Evolutionary conservation across 2,329 filamentous ascomycete genomes (phyloP).

Genomic region (Paecilomyces fulvus): DNA sequence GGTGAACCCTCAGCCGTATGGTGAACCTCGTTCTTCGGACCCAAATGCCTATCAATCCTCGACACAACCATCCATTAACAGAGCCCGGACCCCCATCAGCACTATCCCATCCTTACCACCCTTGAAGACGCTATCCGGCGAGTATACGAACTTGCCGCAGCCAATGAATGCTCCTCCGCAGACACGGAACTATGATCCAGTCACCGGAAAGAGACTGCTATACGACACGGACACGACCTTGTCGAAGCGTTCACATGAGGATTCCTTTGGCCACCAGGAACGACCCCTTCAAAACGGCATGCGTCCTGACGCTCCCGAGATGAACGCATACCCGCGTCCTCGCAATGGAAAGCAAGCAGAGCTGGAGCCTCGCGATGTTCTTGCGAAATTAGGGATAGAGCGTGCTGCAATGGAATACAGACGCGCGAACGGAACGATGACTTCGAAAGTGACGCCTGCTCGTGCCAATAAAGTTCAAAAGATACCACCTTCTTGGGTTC

Average conservation of each 20-base stretch:
- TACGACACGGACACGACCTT: constrained; percentile 22
- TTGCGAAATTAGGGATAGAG: background rate
- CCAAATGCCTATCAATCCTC: constrained; percentile 34
- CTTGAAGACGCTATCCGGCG: constrained; percentile 24
- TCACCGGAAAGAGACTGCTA: constrained; percentile 18
- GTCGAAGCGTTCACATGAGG: constrained; percentile 29
- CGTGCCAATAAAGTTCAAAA: background rate
- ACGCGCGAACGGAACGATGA: constrained; percentile 26
- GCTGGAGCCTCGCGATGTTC: background rate
- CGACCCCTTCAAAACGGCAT: constrained; percentile 36
- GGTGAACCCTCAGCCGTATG: constrained; percentile 18
- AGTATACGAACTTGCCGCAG: constrained; percentile 15
- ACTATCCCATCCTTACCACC: constrained; percentile 25
- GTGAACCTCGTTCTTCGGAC: constrained; percentile 29
- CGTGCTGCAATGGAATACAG: constrained; percentile 23
- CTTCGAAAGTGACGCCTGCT: constrained; percentile 16
- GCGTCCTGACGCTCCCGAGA: constrained; percentile 28
- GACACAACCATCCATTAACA: constrained; percentile 13
- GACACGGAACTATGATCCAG: constrained; percentile 17
- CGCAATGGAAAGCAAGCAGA: constrained; percentile 11
- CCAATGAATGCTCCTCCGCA: constrained; percentile 10
- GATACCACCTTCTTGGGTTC: background rate
- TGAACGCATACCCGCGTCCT: constrained; percentile 9
- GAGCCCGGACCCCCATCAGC: constrained; percentile 17
- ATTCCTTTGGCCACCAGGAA: constrained; percentile 31